A percentile compares a stretch with the other conserved stretches of the same genome.
These are phyloP conservation scores for Calonectria leucothoes DNA, from an alignment of 2,329 filamentous ascomycete genomes.

Conservation along the genomic window DNA sequence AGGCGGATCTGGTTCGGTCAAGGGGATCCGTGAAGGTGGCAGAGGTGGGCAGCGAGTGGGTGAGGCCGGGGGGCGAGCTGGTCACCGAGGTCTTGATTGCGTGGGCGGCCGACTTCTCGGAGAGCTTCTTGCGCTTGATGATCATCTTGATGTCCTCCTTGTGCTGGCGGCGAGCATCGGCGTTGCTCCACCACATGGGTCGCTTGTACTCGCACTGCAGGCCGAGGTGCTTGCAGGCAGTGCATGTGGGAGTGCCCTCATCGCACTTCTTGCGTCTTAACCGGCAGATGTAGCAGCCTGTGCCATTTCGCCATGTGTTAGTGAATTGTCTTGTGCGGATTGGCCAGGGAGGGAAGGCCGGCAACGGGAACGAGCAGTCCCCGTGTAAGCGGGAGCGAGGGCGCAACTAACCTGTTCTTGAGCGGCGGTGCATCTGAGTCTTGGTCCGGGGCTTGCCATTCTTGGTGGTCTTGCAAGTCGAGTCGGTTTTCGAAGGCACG, in stretches of 20 bases:
- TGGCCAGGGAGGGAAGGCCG: conserved; percentile 17
- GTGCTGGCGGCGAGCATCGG: conserved; percentile 83
- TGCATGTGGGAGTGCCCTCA: conserved; percentile 71
- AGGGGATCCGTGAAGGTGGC: conserved; percentile 82
- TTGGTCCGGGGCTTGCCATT: conserved; percentile 73
- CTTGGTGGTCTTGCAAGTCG: conserved; percentile 61
- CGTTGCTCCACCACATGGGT: conserved; percentile 97
- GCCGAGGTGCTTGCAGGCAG: conserved; percentile 78
- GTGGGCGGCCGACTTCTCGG: conserved; percentile 78
- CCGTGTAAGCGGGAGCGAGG: conserved; percentile 45
- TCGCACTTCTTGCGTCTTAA: conserved; percentile 77
- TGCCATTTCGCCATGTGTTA: conserved; percentile 41
- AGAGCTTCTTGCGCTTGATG: conserved; percentile 96
- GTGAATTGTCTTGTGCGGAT: conserved; percentile 20
- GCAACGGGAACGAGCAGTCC: conserved; percentile 24
- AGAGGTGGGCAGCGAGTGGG: conserved; percentile 84
- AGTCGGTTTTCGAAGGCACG: conserved; percentile 65
- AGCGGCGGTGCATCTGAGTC: conserved; percentile 91
- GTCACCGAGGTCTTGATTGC: conserved; percentile 64
- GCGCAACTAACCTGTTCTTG: conserved; percentile 84
- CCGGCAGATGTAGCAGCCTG: conserved; percentile 77
- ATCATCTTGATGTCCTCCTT: conserved; percentile 97
- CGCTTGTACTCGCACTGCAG: conserved; percentile 96
- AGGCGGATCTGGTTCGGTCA: conserved; percentile 78
- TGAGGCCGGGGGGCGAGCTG: conserved; percentile 80